phyloP scores from a whole-genome alignment of 768 basidiomycete genomes.

The Panaeolus cyanescens region DNA sequence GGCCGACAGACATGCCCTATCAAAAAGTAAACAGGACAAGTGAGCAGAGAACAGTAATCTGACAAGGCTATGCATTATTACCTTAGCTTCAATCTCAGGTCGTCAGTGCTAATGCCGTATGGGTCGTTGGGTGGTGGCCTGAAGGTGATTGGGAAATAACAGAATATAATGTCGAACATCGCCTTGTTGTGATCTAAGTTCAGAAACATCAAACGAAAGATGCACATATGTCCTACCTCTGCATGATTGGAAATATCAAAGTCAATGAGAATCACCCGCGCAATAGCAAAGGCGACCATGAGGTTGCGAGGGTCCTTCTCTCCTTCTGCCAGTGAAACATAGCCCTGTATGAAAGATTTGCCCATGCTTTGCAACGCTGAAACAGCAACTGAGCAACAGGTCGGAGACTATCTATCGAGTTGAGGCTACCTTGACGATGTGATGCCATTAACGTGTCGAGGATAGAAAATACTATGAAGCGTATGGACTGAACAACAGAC shows the following conservation, averaged over 20 bases:
- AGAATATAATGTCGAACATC: conserved; percentile 93
- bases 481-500: conserved; percentile 76
- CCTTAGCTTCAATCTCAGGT: conserved; percentile 77
- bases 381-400: conserved; percentile 6
- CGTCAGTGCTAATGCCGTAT: conserved; percentile 87
- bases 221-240: conserved; percentile 55
- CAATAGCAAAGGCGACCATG: conserved; percentile 85
- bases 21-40: conserved; percentile 1
- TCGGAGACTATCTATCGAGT: neutral
- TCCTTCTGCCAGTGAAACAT: conserved; percentile 83
- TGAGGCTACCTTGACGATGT: conserved; percentile 58
- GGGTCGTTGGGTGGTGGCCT: conserved; percentile 92
- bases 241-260: conserved; percentile 77
- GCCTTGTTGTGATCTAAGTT: conserved; percentile 45
- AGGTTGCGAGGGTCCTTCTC: conserved; percentile 98
- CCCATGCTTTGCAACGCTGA: conserved; percentile 74
- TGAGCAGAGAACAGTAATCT: neutral
- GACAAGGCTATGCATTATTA: conserved; percentile 28
- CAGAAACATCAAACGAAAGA: neutral
- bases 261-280: conserved; percentile 82
- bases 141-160: conserved; percentile 98
- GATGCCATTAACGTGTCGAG: conserved; percentile 76
- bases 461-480: conserved; percentile 80
- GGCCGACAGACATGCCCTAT: conserved; percentile 71
- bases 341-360: conserved; percentile 71